These are phyloP conservation scores for Fusarium sp. DNA, from an alignment of 2,329 filamentous ascomycete species.

Conservation along the genomic window DNA sequence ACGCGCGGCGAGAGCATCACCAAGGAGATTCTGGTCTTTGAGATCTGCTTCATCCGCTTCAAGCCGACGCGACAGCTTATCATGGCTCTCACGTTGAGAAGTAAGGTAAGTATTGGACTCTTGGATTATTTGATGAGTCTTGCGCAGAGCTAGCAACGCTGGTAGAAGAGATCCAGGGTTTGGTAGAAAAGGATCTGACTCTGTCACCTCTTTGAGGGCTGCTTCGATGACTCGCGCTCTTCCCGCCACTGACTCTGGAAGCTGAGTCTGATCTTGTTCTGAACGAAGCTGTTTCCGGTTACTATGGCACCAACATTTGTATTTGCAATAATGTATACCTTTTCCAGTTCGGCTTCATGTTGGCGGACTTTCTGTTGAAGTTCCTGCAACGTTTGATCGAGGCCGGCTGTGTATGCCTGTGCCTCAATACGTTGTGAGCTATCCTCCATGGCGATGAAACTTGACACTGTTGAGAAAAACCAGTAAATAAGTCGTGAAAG, in stretches of 20 bases:
- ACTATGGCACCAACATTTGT: not conserved
- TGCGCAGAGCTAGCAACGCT: constrained; percentile 77
- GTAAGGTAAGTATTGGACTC: constrained; percentile 73
- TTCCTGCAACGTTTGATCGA: constrained; percentile 76
- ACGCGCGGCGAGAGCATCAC: constrained; percentile 66
- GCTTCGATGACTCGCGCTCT: constrained; percentile 65
- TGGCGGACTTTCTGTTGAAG: constrained; percentile 71
- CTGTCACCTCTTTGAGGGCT: constrained; percentile 74
- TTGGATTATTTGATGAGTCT: constrained; percentile 72
- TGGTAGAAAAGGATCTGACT: constrained; percentile 75
- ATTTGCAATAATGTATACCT: constrained; percentile 52
- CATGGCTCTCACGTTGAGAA: constrained; percentile 58
- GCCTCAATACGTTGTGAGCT: constrained; percentile 45
- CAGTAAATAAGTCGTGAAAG: not conserved
- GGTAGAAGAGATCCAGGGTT: constrained; percentile 76
- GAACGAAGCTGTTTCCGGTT: constrained; percentile 48
- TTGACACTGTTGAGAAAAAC: not conserved
- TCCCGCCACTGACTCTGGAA: constrained; percentile 49
- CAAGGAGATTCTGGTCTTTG: constrained; percentile 68
- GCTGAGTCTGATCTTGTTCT: constrained; percentile 39
- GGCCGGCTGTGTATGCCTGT: constrained; percentile 58
- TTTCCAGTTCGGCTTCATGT: constrained; percentile 64
- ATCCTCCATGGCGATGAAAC: constrained; percentile 44
- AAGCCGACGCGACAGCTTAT: constrained; percentile 61
- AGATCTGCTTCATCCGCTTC: constrained; percentile 65